Evolutionary conservation across 768 basidiomycete species (phyloP).

Genomic region (Trametes gibbosa): DNA sequence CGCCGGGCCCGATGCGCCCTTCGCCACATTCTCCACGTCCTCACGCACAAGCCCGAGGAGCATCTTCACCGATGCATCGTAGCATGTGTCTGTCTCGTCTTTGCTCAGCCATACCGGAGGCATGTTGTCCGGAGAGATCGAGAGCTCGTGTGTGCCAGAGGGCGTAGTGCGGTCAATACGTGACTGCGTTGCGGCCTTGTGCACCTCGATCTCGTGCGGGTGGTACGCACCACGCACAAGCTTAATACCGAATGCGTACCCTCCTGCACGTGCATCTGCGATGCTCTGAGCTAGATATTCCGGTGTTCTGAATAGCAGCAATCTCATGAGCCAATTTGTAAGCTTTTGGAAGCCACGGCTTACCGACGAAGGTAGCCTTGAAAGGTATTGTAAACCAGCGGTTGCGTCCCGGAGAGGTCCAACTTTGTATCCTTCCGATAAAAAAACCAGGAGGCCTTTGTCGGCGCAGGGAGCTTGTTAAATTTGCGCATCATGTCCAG

Average conservation of each 20-base stretch:
- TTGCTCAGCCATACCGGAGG: conserved; percentile 74
- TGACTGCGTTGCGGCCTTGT: conserved; percentile 27
- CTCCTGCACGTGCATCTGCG: conserved; percentile 57
- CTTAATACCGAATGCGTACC: conserved; percentile 83
- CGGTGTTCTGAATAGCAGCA: conserved; percentile 51
- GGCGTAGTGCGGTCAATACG: conserved; percentile 5
- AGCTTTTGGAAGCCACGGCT: too few relatives aligned
- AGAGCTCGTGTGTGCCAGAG: conserved; percentile 26
- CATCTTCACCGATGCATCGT: conserved; percentile 55
- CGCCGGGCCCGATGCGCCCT: conserved; percentile 14
- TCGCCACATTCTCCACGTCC: conserved; percentile 40
- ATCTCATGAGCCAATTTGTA: background rate
- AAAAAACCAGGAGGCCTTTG: conserved; percentile 12
- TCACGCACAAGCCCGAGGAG: conserved; percentile 54
- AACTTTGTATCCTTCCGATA: background rate
- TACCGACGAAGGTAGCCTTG: conserved; percentile 85
- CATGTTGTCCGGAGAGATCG: conserved; percentile 54
- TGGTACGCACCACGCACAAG: conserved; percentile 94
- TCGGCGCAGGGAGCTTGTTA: conserved; percentile 45
- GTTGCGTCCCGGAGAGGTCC: conserved; percentile 39
- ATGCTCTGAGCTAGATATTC: conserved; percentile 63
- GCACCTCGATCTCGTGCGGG: conserved; percentile 62
- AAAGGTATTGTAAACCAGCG: conserved; percentile 81
- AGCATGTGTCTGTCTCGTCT: conserved; percentile 70
- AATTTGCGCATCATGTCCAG: conserved; percentile 74